Conservation (phyloP, 495 filamentous ascomycete genomes). For the Halenospora varia region DNA sequence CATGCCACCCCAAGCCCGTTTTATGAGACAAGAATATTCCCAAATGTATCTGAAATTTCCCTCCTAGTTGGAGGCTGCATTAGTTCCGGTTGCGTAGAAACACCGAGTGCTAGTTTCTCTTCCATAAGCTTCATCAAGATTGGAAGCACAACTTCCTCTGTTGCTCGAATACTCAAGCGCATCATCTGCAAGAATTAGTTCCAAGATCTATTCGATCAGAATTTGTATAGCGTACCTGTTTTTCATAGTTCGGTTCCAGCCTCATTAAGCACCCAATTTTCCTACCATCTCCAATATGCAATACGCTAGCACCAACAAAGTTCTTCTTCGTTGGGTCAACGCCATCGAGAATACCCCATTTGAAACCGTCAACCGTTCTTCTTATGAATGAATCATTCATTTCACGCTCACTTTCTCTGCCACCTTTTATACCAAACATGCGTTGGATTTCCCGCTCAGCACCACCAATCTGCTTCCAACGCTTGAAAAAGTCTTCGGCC, state of each 20-base stretch:
- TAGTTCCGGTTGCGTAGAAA: constrained; percentile 36
- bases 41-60: constrained; percentile 26
- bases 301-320: constrained; percentile 86
- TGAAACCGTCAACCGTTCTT: constrained; percentile 69
- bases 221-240: constrained; percentile 56
- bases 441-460: constrained; percentile 79
- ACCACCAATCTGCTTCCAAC: constrained; percentile 97
- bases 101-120: constrained; percentile 58
- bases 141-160: constrained; percentile 81
- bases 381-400: constrained; percentile 56
- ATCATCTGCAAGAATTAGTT: constrained; percentile 64
- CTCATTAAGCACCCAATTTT: constrained; percentile 94
- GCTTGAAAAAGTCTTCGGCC: constrained; percentile 94
- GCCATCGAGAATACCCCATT: constrained; percentile 78
- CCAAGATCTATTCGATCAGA: not conserved
- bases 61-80: constrained; percentile 11
- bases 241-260: constrained; percentile 90
- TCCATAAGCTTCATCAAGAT: constrained; percentile 82
- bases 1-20: not conserved
- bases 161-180: constrained; percentile 89
- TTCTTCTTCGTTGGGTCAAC: constrained; percentile 92
- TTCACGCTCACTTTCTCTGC: constrained; percentile 44
- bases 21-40: constrained; percentile 24
- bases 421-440: constrained; percentile 65
- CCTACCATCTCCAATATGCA: constrained; percentile 76